phyloP scores from a whole-genome alignment of 768 basidiomycete genomes.

The Termitomyces sp. region DNA sequence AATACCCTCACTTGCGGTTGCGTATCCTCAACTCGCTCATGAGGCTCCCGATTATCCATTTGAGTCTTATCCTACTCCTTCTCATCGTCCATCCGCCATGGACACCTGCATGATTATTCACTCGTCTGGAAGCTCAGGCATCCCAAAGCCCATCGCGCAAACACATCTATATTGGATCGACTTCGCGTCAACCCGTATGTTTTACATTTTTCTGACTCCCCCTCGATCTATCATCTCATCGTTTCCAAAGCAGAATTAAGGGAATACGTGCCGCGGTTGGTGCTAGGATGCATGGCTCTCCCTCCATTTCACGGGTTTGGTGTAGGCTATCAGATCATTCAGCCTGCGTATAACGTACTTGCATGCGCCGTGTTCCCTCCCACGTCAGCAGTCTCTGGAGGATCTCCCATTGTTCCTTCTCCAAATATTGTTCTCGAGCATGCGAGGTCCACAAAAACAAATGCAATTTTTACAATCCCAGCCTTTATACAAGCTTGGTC shows the following conservation, averaged over 20 bases:
- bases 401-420: slow-evolving; percentile 32
- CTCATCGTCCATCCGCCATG: slow-evolving; percentile 6
- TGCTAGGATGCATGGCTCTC: too few species aligned
- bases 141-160: slow-evolving; percentile 33
- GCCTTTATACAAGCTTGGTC: slow-evolving; percentile 29
- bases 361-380: slow-evolving; percentile 27
- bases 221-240: neutral
- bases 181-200: slow-evolving; percentile 23
- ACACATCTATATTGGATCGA: slow-evolving; percentile 20
- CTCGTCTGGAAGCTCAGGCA: slow-evolving; percentile 39
- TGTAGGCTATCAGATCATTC: slow-evolving; percentile 21
- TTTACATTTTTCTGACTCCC: neutral
- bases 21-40: slow-evolving; percentile 15
- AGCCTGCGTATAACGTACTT: slow-evolving; percentile 21
- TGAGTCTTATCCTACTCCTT: slow-evolving; percentile 2
- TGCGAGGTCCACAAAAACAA: slow-evolving; percentile 19
- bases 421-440: slow-evolving; percentile 31
- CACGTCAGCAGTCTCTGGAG: slow-evolving; percentile 9
- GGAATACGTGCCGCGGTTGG: too few species aligned
- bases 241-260: too few species aligned
- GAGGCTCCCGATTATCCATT: slow-evolving; percentile 9
- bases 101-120: too few species aligned
- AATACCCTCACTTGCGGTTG: slow-evolving; percentile 5
- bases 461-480: slow-evolving; percentile 26
- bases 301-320: slow-evolving; percentile 33